Base-by-base conservation (phyloP, 2,329 filamentous ascomycete genomes). In the Neurospora sp. region DNA sequence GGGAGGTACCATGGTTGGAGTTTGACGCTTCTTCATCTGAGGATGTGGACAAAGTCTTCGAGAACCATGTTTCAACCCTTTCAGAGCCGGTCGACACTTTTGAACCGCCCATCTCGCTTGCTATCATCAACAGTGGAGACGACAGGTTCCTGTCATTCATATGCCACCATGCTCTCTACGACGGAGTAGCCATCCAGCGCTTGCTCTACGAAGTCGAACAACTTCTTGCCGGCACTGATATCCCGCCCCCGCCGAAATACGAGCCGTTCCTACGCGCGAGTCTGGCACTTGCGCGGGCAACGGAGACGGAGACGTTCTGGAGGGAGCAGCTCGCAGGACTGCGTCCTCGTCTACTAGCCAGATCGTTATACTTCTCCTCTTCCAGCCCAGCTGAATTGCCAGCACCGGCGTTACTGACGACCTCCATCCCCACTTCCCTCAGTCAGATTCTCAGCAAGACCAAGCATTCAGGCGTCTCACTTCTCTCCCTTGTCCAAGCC, bases 161-260 rank as follows among this genome's bases (percentile, higher is more conserved):
- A 43, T 89, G 82, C 74, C 93, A 97, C 75, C 94, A 97, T 79
- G 92, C 92, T 1, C 82, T 97, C 0, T 97, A 97, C 75, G 94
- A 97, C 79, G 94, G 91, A 0, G 88, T 91, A 41, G 92, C 93
- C 0, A 90, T 97, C 75, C 82, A 84, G 0, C 83, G 84, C 8
- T 82, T 97, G 0, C 84, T 95, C 33, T 79, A 86, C 0, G 93
- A 97, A 75, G 81, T 96, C 1, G 88, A 96, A 74, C 77, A 82
- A 1, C 72, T 87, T 3, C 88, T 89, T 40, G 71, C 78, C 0
- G 84, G 83, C 0, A 68, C 79, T 0, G 8, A 74, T 0, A 80
- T 96, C 0, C 79, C 81, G 0, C 72, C 81, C 0, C 77, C 87
- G 0, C 80, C 87, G 0, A 77, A 85, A 0, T 92, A 92, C 72